Evolutionary conservation across 257 asterid genomes (phyloP), one percentile per base, ranked within the genome.

Genomic region (Nicotiana otophora): DNA sequence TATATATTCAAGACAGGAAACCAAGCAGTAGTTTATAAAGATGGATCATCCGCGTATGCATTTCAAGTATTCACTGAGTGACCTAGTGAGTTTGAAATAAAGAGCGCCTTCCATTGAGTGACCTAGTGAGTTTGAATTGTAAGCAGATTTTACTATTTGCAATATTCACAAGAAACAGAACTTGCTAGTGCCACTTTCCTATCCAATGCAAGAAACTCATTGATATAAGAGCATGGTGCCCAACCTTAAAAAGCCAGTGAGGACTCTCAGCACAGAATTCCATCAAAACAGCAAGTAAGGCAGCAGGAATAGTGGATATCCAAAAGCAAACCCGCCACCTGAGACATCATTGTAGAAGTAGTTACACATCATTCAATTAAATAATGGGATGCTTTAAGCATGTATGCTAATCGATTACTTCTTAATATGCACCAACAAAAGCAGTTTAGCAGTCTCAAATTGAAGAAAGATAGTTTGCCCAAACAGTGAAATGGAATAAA

Each of bases 251-350:
- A 81, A 95, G 98, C 99, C 99, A 95, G 78, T 94, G 92, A 51
- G 99, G 99, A 86, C 98, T 94, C 86, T 95, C 98, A 10, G 91
- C 91, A 57, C 92, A 95, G 84, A 92, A 94, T 86, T 94, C 93
- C 91, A 92, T 94, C 72, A 90, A 84, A 75, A 95, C 78, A 77
- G 92, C 97, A 80, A 95, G 91, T 85, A 95, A 79, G 61, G 91
- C 90, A 85, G 98, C 99, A 84, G 99, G 99, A 85, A 90, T 76
- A 42, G 91, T 85, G 76, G 99, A 92, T 82, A 90, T 89, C 99
- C 98, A 95, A 88, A 95, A 95, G 88, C 99, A 95, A 78, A 92
- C 91, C 85, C 98, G 91, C 99, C 99, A 95, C 99, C 99, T 95
- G 86, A 80, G 69, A 80, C 82, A 82, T 69, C 84, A 64, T 55